Percentiles rank a stretch among this genome's conserved stretches.
Conservation (phyloP, 768 basidiomycete genomes). For the Leccinum fibrillosum region DNA sequence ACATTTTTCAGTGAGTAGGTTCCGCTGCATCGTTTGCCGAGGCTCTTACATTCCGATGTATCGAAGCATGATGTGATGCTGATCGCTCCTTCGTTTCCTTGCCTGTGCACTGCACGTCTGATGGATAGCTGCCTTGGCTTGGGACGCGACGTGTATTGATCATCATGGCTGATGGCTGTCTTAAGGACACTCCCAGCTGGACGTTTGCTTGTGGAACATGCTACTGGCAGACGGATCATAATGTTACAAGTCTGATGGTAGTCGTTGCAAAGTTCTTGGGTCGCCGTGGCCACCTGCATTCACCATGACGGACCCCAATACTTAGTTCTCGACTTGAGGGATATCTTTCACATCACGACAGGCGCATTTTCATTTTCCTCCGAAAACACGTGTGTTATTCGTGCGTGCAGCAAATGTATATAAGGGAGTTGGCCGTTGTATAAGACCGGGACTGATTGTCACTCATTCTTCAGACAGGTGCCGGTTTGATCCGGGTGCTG, state of each 20-base stretch:
- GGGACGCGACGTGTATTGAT: not conserved
- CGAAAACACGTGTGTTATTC: too few relatives aligned
- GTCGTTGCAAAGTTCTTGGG: too few relatives aligned
- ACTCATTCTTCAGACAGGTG: conserved; percentile 25
- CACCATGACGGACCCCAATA: too few relatives aligned
- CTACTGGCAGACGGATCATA: not conserved
- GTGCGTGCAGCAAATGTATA: too few relatives aligned
- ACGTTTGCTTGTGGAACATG: too few relatives aligned
- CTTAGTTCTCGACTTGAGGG: too few relatives aligned
- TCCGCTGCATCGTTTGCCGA: not conserved
- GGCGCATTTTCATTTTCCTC: not conserved
- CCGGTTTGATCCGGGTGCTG: conserved; percentile 49
- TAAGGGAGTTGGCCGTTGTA: too few relatives aligned
- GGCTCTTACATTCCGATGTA: not conserved
- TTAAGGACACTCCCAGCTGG: not conserved
- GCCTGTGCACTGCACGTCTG: not conserved
- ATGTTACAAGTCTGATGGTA: not conserved
- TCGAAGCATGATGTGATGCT: not conserved
- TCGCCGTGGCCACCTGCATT: too few relatives aligned
- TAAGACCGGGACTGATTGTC: too few relatives aligned
- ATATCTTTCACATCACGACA: not conserved
- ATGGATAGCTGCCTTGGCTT: not conserved
- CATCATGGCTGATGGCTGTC: not conserved
- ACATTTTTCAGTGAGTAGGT: not conserved
- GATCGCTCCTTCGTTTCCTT: not conserved